Evolutionary conservation across 345 rosid species (phyloP).

Genomic region (Moricandia moricandioides): DNA sequence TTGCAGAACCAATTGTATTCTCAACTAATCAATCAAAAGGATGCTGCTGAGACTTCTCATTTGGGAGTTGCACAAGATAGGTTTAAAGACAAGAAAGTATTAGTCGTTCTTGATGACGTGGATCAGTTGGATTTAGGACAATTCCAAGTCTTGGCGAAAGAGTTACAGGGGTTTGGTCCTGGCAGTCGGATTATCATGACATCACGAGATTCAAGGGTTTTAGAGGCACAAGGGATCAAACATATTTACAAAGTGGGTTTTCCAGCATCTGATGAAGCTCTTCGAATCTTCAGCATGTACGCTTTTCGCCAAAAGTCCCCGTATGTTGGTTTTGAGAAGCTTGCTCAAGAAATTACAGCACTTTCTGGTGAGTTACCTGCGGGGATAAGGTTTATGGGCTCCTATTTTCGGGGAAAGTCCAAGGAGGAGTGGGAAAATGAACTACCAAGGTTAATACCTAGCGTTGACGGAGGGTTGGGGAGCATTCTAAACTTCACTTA

Average conservation of each 20-base stretch:
- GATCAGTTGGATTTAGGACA: too few species aligned
- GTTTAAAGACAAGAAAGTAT: conserved; percentile 7
- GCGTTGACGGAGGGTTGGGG: not conserved
- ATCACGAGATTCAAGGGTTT: not conserved
- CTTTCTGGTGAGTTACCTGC: not conserved
- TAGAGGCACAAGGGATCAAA: not conserved
- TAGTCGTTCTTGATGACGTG: conserved; percentile 25
- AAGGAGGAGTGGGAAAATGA: not conserved
- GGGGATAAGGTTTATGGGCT: not conserved
- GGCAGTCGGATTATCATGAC: conserved; percentile 24
- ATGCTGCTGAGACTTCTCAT: too few species aligned
- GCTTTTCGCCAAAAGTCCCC: not conserved
- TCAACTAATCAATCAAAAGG: too few species aligned
- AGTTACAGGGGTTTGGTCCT: conserved; percentile 6
- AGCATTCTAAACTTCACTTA: not conserved
- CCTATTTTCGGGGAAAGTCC: not conserved
- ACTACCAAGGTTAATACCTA: not conserved
- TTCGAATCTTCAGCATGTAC: not conserved
- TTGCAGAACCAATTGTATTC: too few species aligned
- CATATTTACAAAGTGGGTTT: not conserved
- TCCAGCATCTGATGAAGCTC: not conserved
- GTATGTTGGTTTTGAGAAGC: too few species aligned
- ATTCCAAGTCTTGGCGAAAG: too few species aligned
- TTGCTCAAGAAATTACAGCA: not conserved
- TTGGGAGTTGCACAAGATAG: not conserved